Conservation (phyloP, 1,139 yeast species). For the Geotrichum phurueaensis region DNA sequence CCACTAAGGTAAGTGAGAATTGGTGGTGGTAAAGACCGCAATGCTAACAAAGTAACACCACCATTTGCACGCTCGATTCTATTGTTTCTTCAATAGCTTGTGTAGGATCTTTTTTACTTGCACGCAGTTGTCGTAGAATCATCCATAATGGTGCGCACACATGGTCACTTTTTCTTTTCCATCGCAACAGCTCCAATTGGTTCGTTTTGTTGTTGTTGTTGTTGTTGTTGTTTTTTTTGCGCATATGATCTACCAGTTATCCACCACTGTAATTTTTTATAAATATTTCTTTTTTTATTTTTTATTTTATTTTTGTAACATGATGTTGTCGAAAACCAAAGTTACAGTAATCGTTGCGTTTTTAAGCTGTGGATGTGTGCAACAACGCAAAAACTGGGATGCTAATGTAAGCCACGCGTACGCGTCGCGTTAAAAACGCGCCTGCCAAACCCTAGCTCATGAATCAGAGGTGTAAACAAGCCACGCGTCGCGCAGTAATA, state of each 20-base stretch:
- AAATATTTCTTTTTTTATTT: not conserved
- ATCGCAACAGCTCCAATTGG: not conserved
- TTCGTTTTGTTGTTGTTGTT: not conserved
- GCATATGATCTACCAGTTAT: not conserved
- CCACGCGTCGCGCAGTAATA: too few relatives aligned
- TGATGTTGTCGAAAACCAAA: not conserved
- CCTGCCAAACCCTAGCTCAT: too few relatives aligned
- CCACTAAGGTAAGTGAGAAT: too few relatives aligned
- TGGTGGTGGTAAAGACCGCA: too few relatives aligned
- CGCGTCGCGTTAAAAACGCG: not conserved
- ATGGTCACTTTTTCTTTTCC: not conserved
- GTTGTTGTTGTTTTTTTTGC: too few relatives aligned
- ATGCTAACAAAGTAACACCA: too few relatives aligned
- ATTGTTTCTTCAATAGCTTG: not conserved
- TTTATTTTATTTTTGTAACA: too few relatives aligned
- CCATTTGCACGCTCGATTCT: not conserved
- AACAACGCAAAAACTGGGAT: not conserved
- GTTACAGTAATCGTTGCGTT: too few relatives aligned
- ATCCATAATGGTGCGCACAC: not conserved
- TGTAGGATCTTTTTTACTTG: not conserved
- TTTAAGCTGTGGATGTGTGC: too few relatives aligned
- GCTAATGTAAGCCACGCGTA: not conserved
- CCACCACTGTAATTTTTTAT: not conserved
- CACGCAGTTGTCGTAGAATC: not conserved
- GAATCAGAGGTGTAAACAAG: too few relatives aligned